phyloP scores from a whole-genome alignment of 2,329 filamentous ascomycete genomes.

The Cryphonectria nitschkei region DNA sequence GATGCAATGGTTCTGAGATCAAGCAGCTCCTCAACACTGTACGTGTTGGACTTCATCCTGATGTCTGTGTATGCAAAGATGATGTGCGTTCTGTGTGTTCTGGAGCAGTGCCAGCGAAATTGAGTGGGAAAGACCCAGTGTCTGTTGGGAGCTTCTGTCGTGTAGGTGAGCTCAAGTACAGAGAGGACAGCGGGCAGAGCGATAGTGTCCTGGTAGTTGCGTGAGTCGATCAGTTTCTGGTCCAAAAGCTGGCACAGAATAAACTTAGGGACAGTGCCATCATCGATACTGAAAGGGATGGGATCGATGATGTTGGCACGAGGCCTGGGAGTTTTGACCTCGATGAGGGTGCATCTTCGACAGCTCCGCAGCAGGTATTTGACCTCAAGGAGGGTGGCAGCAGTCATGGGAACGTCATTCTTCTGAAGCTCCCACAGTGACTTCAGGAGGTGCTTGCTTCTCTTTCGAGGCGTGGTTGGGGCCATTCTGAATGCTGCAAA shows the following conservation, averaged over 20 bases:
- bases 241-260: conserved; percentile 46
- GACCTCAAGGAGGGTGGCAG: conserved; percentile 34
- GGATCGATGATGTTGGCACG: conserved; percentile 33
- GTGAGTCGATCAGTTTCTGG: conserved; percentile 42
- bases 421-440: conserved; percentile 34
- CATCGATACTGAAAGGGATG: conserved; percentile 23
- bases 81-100: conserved; percentile 43
- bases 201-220: conserved; percentile 35
- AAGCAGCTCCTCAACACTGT: conserved; percentile 51
- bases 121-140: conserved; percentile 41
- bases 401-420: conserved; percentile 33
- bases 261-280: conserved; percentile 38
- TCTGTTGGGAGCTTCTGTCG: conserved; percentile 31
- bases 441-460: conserved; percentile 26
- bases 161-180: conserved; percentile 36
- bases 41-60: conserved; percentile 49
- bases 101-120: conserved; percentile 43
- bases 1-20: conserved; percentile 38
- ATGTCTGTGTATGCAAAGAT: conserved; percentile 45
- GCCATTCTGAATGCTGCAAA: conserved; percentile 16
- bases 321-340: conserved; percentile 17
- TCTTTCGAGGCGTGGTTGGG: conserved; percentile 22
- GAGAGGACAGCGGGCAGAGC: conserved; percentile 40
- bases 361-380: conserved; percentile 33
- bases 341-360: conserved; percentile 20